Base-by-base conservation (phyloP, 2,329 filamentous ascomycete species). In the Knoxdaviesia proteae region DNA sequence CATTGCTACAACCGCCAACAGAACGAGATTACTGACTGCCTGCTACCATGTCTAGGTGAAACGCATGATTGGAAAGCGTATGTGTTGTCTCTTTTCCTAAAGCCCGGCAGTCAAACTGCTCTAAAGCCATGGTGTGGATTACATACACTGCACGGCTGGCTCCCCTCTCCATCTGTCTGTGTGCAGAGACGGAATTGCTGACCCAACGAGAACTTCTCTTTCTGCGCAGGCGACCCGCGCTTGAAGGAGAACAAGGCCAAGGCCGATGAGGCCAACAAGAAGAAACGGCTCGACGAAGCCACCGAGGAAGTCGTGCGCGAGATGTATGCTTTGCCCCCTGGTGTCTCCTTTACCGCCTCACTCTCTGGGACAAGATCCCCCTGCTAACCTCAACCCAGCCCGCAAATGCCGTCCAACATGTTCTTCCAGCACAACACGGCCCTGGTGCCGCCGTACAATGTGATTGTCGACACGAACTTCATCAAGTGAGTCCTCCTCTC, bases 391-490 rank as follows among this genome's bases (percentile, higher is more conserved):
- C 20, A 20, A 36, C 11, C 34, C 51, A 75, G 70, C 41, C 80
- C 81, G 5, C 82, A 90, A 63, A 80, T 82, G 54, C 80, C 84
- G 8, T 84, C 81, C 20, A 72, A 75, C 47, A 75, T 93, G 61
- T 93, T 92, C 73, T 92, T 92, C 61, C 72, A 82, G 55, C 80
- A 84, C 67, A 94, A 94, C 63, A 80, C 78, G 42, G 80, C 83
- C 42, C 74, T 94, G 38, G 76, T 83, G 7, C 84, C 87, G 4
- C 84, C 86, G 1, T 92, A 93, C 64, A 61, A 61, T 41, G 71
- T 88, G 44, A 72, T 92, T 7, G 71, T 90, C 54, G 84, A 93
- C 58, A 88, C 84, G 58, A 93, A 93, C 57, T 94, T 94, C 56
- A 70, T 94, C 48, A 41, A 39, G 43, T 44, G 36, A 11, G 40